phyloP scores from a whole-genome alignment of 306 rosid genomes.

The Styphnolobium japonicum region DNA sequence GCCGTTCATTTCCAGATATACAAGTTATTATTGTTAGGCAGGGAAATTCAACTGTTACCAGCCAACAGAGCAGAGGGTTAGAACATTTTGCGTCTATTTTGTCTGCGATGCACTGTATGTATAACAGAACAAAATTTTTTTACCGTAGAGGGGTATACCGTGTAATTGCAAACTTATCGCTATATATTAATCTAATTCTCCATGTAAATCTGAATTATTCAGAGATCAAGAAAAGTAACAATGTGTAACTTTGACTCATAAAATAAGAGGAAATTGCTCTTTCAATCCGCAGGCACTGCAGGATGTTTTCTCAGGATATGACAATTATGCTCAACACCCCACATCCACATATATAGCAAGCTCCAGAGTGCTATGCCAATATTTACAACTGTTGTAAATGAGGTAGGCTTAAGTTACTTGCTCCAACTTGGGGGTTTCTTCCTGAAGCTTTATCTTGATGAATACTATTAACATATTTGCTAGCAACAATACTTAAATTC shows the following conservation, averaged over 20 bases:
- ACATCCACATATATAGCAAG: background rate
- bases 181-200: background rate
- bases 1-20: background rate
- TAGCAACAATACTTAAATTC: slow-evolving; percentile 15
- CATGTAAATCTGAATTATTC: background rate
- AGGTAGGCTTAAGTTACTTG: background rate
- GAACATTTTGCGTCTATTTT: too few species aligned
- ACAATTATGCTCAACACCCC: background rate
- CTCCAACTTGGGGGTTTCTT: background rate
- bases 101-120: too few species aligned
- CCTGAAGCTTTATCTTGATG: background rate
- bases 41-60: too few species aligned
- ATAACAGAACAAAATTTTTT: too few species aligned
- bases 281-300: background rate
- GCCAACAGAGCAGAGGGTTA: too few species aligned
- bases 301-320: background rate
- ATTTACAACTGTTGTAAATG: background rate
- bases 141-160: too few species aligned
- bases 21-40: too few species aligned
- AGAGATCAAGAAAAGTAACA: background rate
- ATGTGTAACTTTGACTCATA: background rate
- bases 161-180: background rate
- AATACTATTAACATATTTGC: background rate
- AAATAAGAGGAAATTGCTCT: background rate
- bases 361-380: background rate